A percentile compares a stretch with the other conserved stretches of the same genome.
phyloP scores from a whole-genome alignment of 163 green algal genomes.

The Coccomyxa subellipsoidea region DNA sequence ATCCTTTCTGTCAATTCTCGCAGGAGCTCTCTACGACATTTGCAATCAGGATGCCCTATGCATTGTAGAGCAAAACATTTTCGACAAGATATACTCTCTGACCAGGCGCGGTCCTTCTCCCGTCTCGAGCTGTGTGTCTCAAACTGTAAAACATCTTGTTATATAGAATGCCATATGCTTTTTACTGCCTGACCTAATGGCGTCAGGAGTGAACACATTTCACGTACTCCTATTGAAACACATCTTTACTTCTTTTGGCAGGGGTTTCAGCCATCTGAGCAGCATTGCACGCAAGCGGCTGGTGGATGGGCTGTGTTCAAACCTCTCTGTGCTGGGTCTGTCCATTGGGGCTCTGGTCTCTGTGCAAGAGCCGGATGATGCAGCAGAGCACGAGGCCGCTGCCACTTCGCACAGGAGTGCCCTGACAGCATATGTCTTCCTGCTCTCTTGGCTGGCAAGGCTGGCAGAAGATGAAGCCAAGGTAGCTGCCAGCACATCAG shows the following conservation, averaged over 20 bases:
- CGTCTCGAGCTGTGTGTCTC: too few relatives aligned
- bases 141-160: constrained; percentile 4
- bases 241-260: constrained; percentile 12
- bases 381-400: constrained; percentile 14
- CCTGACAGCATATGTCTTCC: constrained; percentile 70
- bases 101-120: constrained; percentile 38
- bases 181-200: too few relatives aligned
- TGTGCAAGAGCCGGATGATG: constrained; percentile 11
- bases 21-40: constrained; percentile 56
- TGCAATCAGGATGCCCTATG: constrained; percentile 54
- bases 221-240: too few relatives aligned
- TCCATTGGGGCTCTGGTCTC: constrained; percentile 41
- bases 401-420: constrained; percentile 43
- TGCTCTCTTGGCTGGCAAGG: constrained; percentile 56
- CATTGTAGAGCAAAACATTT: constrained; percentile 52
- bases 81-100: constrained; percentile 51
- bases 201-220: too few relatives aligned
- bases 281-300: constrained; percentile 41
- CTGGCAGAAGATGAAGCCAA: constrained; percentile 26
- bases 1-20: neutral
- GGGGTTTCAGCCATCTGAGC: constrained; percentile 37
- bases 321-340: constrained; percentile 56
- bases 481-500: neutral
- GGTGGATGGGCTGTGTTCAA: constrained; percentile 65
- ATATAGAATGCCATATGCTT: too few relatives aligned